Conservation (phyloP, 495 filamentous ascomycete genomes). For the Trichoderma virens region DNA sequence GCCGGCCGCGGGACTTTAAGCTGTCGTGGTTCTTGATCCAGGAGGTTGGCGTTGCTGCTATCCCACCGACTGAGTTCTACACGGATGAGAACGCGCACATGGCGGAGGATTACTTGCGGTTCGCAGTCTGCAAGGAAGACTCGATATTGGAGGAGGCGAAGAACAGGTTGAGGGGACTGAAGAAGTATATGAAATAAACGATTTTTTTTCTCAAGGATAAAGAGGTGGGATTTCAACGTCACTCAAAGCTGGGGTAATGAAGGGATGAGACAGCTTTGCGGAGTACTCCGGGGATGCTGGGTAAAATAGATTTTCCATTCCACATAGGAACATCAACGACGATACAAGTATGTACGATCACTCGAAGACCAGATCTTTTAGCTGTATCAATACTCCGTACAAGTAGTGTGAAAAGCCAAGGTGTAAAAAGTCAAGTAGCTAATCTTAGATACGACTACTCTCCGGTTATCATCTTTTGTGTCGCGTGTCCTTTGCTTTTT, state of each 20-base stretch:
- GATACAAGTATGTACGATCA: no score
- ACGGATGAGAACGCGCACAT: conserved; percentile 73
- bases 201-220: background rate
- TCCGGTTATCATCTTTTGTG: no score
- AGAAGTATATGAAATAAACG: conserved; percentile 55
- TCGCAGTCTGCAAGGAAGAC: conserved; percentile 96
- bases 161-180: conserved; percentile 77
- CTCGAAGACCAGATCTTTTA: background rate
- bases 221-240: background rate
- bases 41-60: conserved; percentile 90
- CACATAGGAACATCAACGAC: background rate
- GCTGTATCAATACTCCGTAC: background rate
- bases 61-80: conserved; percentile 95
- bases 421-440: no score
- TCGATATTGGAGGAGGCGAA: conserved; percentile 83
- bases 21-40: conserved; percentile 93
- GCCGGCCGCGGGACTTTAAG: conserved; percentile 84
- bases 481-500: no score
- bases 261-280: background rate
- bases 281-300: background rate
- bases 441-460: background rate
- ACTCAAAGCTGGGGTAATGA: background rate
- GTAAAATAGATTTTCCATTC: background rate
- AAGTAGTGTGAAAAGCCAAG: no score
- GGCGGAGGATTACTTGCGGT: conserved; percentile 86